Base-by-base conservation (phyloP, 179 eudicot species). In the Silene coronaria region DNA sequence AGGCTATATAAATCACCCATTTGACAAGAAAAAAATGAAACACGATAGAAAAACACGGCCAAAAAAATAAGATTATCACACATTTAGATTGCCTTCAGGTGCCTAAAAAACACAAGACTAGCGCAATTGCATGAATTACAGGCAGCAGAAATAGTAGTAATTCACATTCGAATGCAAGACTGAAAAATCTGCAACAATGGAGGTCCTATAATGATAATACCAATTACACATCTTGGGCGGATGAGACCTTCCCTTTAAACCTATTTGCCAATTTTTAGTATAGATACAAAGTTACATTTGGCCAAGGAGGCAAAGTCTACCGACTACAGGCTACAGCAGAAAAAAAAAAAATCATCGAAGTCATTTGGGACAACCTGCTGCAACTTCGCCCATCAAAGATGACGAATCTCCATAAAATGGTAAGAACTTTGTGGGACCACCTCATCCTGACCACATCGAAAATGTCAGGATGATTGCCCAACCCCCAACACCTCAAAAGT, bases 241-340 rank as follows among this genome's bases (percentile, higher is more conserved):
- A 73, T 21, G 14, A 55, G 62, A 55, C 23, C 55, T 6, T 75
- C 84, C 78, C 67, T 74, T 73, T 14, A n/a, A n/a, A 69, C 68
- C 74, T 72, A 77, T 70, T 69, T 9, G 72, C 75, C 72, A 74
- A 74, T 70, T 68, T 63, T 53, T 77, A 77, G 21, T 53, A 77
- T 69, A 11, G 46, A 11, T 42, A 77, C 60, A 80, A 67, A 67
- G 68, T 74, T 81, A 81, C 84, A 81, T 42, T 17, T 19, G 71
- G 42, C 14, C 38, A 26, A 36, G 10, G 60, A 46, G 16, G 51
- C 79, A 46, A 23, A 57, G 26, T 3, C 53, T 61, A 60, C 55
- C 16, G 38, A 10, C 28, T 34, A 73, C 45, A 46, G 27, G 2
- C 55, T 69, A 61, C 58, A 45, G 63, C 62, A 9, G 75, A 77